Conservation (phyloP, 1,284 basidiomycete species). For the Inonotus hispidus region DNA sequence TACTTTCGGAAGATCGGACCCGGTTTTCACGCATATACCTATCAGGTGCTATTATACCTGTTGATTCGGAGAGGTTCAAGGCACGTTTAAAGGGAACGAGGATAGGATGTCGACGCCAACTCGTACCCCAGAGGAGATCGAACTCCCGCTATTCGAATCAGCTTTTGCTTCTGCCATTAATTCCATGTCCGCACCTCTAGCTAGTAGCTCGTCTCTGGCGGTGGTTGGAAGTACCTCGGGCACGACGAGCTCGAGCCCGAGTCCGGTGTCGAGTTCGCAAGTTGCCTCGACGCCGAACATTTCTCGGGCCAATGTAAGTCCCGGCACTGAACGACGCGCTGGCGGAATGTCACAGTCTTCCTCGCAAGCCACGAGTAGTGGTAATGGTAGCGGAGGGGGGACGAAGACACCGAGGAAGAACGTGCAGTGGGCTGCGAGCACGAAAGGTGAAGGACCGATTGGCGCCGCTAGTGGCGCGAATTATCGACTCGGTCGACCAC, state of each 20-base stretch:
- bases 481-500: background rate
- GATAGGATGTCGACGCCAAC: background rate
- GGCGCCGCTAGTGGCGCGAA: background rate
- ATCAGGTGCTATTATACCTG: background rate
- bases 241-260: background rate
- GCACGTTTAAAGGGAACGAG: background rate
- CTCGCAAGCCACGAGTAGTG: background rate
- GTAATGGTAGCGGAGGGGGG: slow-evolving; percentile 21
- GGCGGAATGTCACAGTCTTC: background rate
- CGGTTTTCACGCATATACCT: background rate
- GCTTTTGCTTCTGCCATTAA: background rate
- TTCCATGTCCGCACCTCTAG: background rate
- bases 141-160: background rate
- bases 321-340: background rate
- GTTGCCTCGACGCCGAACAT: background rate
- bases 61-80: background rate
- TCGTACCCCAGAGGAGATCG: background rate
- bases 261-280: background rate
- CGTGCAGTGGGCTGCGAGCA: slow-evolving; percentile 38
- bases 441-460: slow-evolving; percentile 16
- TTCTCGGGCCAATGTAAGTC: background rate
- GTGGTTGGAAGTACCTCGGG: background rate
- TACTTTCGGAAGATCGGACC: background rate
- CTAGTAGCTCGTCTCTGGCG: background rate
- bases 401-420: slow-evolving; percentile 39